A percentile compares a stretch with the other conserved stretches of the same genome.
These are phyloP conservation scores for Lipomyces yamadae DNA, from an alignment of 805 yeast genomes.

Conservation along the genomic window DNA sequence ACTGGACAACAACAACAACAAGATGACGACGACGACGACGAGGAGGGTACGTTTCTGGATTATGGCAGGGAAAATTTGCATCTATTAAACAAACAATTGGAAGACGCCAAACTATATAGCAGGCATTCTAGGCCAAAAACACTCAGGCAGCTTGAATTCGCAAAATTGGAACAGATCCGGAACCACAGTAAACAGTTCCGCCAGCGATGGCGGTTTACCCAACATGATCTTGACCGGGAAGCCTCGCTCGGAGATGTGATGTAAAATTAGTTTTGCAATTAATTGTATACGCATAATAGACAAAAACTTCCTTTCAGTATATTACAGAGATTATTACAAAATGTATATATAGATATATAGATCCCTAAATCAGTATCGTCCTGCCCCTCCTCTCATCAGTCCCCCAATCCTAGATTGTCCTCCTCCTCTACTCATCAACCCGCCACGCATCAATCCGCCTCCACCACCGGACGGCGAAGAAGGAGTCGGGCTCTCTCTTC, in stretches of 20 bases:
- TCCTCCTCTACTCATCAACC: constrained; percentile 17
- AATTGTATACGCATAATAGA: constrained; percentile 4
- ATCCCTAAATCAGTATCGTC: background rate
- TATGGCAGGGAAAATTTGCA: background rate
- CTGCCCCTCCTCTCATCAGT: constrained; percentile 23
- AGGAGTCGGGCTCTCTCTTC: constrained; percentile 12
- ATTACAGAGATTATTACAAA: background rate
- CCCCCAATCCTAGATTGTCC: background rate
- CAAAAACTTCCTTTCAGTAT: background rate
- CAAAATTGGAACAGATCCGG: constrained; percentile 4
- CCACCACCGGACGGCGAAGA: constrained; percentile 6
- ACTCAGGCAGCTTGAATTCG: background rate
- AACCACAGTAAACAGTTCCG: constrained; percentile 8
- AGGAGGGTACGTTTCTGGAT: background rate
- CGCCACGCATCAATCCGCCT: constrained; percentile 32
- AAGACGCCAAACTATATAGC: constrained; percentile 3
- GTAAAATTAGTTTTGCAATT: background rate
- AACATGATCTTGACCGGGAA: background rate
- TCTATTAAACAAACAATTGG: constrained; percentile 1
- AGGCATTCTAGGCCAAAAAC: background rate
- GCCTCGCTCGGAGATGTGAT: constrained; percentile 1
- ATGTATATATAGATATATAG: background rate
- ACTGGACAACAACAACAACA: background rate
- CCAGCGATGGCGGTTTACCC: background rate
- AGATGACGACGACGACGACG: background rate